phyloP scores from a whole-genome alignment of 106 monocot genomes.

The Posidonia australis region DNA sequence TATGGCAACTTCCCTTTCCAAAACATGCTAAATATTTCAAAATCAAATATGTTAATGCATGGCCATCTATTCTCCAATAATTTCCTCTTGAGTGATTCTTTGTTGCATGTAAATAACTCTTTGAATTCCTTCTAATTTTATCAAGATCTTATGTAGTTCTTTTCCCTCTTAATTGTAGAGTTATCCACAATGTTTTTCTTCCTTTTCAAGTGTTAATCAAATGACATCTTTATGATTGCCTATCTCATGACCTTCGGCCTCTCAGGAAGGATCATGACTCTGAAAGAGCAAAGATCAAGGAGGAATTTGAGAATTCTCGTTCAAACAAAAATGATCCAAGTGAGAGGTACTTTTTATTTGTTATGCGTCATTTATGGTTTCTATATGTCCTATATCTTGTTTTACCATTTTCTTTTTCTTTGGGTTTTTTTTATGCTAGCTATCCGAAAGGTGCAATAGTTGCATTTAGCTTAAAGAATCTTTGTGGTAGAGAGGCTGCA shows the following conservation, averaged over 20 bases:
- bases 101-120: too few species aligned
- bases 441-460: constrained; percentile 80
- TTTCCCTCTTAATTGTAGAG: not conserved
- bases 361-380: not conserved
- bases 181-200: not conserved
- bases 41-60: too few species aligned
- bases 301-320: constrained; percentile 8
- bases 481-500: constrained; percentile 7
- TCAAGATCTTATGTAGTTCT: not conserved
- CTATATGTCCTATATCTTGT: not conserved
- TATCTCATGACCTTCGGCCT: not conserved
- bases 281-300: constrained; percentile 1
- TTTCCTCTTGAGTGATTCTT: too few species aligned
- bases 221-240: not conserved
- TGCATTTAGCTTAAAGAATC: constrained; percentile 54
- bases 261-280: constrained; percentile 4
- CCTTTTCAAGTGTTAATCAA: not conserved
- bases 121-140: not conserved
- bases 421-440: constrained; percentile 15
- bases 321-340: not conserved
- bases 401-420: not conserved
- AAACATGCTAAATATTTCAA: too few species aligned
- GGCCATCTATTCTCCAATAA: too few species aligned
- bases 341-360: not conserved
- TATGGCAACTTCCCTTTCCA: too few species aligned